A percentile compares a stretch with the other conserved stretches of the same genome.
phyloP scores from a whole-genome alignment of 768 basidiomycete genomes.

The Daedaleopsis sinensis region DNA sequence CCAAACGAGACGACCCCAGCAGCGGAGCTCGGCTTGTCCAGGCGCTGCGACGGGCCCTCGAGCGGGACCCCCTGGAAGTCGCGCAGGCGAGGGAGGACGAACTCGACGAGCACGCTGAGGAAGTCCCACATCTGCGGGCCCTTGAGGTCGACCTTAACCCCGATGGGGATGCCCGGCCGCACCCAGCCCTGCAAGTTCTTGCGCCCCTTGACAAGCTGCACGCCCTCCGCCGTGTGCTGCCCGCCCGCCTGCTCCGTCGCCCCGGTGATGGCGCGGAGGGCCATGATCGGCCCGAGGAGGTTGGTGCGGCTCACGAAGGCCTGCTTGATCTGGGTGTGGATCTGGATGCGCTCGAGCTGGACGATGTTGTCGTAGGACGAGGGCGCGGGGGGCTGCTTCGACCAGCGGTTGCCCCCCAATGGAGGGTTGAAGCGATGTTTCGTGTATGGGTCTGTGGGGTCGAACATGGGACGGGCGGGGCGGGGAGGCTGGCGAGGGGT shows the following conservation, averaged over 20 bases:
- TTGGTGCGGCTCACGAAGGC: constrained; percentile 69
- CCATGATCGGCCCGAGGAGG: constrained; percentile 85
- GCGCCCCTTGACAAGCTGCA: constrained; percentile 73
- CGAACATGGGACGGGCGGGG: constrained; percentile 66
- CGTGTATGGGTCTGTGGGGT: constrained; percentile 81
- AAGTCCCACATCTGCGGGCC: constrained; percentile 97
- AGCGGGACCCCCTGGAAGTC: constrained; percentile 87
- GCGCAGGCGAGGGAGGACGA: constrained; percentile 91
- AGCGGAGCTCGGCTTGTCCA: constrained; percentile 74
- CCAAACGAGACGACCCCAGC: constrained; percentile 91
- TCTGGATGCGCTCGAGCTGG: constrained; percentile 77
- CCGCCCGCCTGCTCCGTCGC: constrained; percentile 79
- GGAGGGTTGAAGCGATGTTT: constrained; percentile 77
- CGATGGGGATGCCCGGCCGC: constrained; percentile 77
- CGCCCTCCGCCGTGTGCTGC: constrained; percentile 66
- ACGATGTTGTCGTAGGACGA: constrained; percentile 72
- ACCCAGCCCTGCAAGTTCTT: constrained; percentile 83
- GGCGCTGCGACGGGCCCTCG: constrained; percentile 71
- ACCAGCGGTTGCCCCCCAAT: constrained; percentile 68
- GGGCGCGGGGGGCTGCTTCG: constrained; percentile 68
- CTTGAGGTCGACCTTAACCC: constrained; percentile 88
- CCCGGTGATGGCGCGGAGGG: constrained; percentile 84
- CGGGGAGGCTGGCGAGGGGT: constrained; percentile 55
- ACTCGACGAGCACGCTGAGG: constrained; percentile 83
- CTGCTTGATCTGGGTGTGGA: constrained; percentile 88